phyloP scores from a whole-genome alignment of 306 rosid genomes.

The Alnus rubra region DNA sequence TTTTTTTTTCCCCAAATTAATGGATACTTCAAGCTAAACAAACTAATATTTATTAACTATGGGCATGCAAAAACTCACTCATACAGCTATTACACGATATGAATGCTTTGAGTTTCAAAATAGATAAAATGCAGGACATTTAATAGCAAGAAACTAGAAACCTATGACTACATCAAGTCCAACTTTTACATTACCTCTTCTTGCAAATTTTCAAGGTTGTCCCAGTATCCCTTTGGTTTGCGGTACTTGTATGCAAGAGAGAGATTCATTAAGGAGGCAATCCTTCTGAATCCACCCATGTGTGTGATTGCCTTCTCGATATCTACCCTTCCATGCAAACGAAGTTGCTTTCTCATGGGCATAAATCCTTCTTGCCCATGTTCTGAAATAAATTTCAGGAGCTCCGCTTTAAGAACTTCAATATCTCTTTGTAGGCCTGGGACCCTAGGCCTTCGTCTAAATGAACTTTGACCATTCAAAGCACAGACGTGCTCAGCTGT shows the following conservation, averaged over 20 bases:
- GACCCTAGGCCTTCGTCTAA: constrained; percentile 61
- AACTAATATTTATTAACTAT: not conserved
- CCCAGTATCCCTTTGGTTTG: constrained; percentile 95
- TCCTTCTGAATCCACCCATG: constrained; percentile 89
- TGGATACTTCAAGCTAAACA: not conserved
- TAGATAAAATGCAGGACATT: not conserved
- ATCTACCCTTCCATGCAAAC: constrained; percentile 76
- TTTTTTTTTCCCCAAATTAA: not conserved
- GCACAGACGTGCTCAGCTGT: constrained; percentile 28
- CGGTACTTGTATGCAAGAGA: constrained; percentile 84
- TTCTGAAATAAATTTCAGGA: constrained; percentile 67
- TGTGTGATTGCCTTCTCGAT: constrained; percentile 87
- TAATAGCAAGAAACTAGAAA: not conserved
- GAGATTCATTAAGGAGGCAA: constrained; percentile 76
- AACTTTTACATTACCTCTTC: constrained; percentile 49
- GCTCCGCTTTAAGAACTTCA: constrained; percentile 72
- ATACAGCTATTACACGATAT: no score
- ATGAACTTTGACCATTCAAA: constrained; percentile 35
- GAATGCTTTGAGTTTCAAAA: not conserved
- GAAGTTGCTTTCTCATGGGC: constrained; percentile 96
- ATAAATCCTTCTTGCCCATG: constrained; percentile 92
- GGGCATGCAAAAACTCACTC: no score
- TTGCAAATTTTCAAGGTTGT: constrained; percentile 68
- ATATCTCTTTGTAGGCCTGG: constrained; percentile 85
- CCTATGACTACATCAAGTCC: not conserved